Conservation (phyloP, 2,329 filamentous ascomycete genomes). For the Rosellinia necatrix region DNA sequence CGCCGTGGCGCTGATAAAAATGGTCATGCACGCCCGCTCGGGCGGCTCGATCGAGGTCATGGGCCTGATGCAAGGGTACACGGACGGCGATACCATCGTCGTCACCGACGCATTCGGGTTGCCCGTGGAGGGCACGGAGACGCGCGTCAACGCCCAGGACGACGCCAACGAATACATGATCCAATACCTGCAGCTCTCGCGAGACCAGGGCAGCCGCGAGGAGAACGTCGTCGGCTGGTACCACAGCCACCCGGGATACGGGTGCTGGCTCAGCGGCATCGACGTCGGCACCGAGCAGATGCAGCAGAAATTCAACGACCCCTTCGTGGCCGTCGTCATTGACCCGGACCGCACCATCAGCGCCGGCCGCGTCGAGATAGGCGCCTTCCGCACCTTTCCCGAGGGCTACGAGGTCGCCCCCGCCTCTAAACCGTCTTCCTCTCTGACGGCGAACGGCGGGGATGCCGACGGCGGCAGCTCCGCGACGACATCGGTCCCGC, state of each 20-base stretch:
- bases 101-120: slow-evolving; percentile 93
- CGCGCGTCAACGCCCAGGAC: slow-evolving; percentile 91
- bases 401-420: slow-evolving; percentile 65
- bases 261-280: slow-evolving; percentile 96
- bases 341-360: slow-evolving; percentile 95
- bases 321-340: slow-evolving; percentile 93
- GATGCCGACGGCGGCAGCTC: neutral
- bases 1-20: slow-evolving; percentile 92
- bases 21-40: slow-evolving; percentile 98
- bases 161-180: slow-evolving; percentile 98
- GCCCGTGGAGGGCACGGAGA: slow-evolving; percentile 98
- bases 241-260: slow-evolving; percentile 95
- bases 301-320: slow-evolving; percentile 85
- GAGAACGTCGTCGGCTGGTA: slow-evolving; percentile 99
- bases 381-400: slow-evolving; percentile 91
- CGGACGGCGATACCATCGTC: slow-evolving; percentile 81
- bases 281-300: slow-evolving; percentile 87
- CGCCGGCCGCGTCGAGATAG: slow-evolving; percentile 94
- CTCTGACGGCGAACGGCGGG: slow-evolving; percentile 46
- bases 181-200: slow-evolving; percentile 75
- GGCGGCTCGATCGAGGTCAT: slow-evolving; percentile 93
- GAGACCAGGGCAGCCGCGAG: slow-evolving; percentile 71
- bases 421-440: neutral
- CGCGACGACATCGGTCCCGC: slow-evolving; percentile 67
- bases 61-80: slow-evolving; percentile 97